phyloP scores from a whole-genome alignment of 306 rosid species.

The Mucuna pruriens region DNA sequence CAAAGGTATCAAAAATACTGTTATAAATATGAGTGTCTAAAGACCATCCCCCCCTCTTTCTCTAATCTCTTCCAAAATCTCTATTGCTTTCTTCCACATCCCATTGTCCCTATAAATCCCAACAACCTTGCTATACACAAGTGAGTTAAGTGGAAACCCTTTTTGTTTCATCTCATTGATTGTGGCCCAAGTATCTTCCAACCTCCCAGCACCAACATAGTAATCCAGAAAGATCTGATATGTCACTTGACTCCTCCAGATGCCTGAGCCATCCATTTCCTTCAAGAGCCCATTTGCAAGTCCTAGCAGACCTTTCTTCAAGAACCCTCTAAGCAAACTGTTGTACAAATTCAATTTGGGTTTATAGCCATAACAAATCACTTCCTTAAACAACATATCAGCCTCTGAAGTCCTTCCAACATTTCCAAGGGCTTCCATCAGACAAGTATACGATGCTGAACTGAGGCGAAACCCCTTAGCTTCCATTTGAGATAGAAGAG shows the following conservation, averaged over 20 bases:
- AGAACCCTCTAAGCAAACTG: slow-evolving; percentile 66
- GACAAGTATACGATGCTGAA: slow-evolving; percentile 45
- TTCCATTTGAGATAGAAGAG: slow-evolving; percentile 64
- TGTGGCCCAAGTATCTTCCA: slow-evolving; percentile 76
- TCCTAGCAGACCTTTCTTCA: slow-evolving; percentile 75
- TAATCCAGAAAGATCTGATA: slow-evolving; percentile 70
- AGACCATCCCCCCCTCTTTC: slow-evolving; percentile 58
- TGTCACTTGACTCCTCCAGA: slow-evolving; percentile 52
- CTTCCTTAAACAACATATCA: slow-evolving; percentile 71
- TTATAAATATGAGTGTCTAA: slow-evolving; percentile 66
- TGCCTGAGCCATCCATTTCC: slow-evolving; percentile 54
- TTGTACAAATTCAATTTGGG: slow-evolving; percentile 61
- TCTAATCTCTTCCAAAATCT: slow-evolving; percentile 62
- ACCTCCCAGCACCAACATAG: slow-evolving; percentile 70
- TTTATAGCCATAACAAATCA: slow-evolving; percentile 53
- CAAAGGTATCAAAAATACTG: slow-evolving; percentile 74
- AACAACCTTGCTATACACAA: slow-evolving; percentile 67
- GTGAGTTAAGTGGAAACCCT: slow-evolving; percentile 58
- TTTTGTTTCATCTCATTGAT: slow-evolving; percentile 67
- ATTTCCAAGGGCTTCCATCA: slow-evolving; percentile 71
- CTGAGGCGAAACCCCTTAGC: slow-evolving; percentile 56
- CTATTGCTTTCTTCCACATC: slow-evolving; percentile 90
- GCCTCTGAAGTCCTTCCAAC: slow-evolving; percentile 80
- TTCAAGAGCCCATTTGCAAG: slow-evolving; percentile 50
- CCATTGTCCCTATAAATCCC: slow-evolving; percentile 79